Base-by-base conservation (phyloP, 495 filamentous ascomycete species). In the Penicillium canariense region DNA sequence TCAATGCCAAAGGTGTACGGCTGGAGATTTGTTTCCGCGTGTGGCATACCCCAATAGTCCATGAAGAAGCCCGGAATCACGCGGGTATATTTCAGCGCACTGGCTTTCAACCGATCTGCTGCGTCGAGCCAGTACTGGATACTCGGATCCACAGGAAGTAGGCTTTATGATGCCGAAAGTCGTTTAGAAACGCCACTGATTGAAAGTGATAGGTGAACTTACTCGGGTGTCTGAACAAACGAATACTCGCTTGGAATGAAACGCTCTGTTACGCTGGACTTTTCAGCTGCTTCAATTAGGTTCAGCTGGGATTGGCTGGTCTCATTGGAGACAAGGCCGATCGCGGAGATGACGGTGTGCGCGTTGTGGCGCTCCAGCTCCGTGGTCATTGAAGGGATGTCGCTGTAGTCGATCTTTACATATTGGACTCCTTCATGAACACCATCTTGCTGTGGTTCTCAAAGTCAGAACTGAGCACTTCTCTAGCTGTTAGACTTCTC, bases 1-100 rank as follows among this genome's bases (percentile, higher is more conserved):
- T 84, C 74, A 14, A 82, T 55, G 14, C 79, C 73, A 15, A 81
- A 66, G 1, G 65, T 63, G 7, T 65, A 62, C 2, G 71, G 77
- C 5, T 62, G 50, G 7, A 74, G 60, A 55, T 81, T 63, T 20
- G 75, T 77, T 53, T 63, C 55, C 39, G 76, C 55, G 27, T 67
- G 48, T 17, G 77, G 79, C 66, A 79, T 72, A 27, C 74, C 77
- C 63, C 67, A 83, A 60, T 81, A 82, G 58, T 85, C 79, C 65
- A 82, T 74, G 55, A 83, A 82, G 60, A 73, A 77, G 2, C 79
- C 82, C 23, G 71, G 76, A 32, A 71, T 65, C 28, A 83, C 68
- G 5, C 67, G 61, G 26, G 81, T 84, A 40, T 66, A 80, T 52
- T 81, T 66, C 15, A 84, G 71, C 20, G 59, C 50, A 10, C 61